phyloP scores from a whole-genome alignment of 805 yeast genomes.

The Starmerella davenportii region DNA sequence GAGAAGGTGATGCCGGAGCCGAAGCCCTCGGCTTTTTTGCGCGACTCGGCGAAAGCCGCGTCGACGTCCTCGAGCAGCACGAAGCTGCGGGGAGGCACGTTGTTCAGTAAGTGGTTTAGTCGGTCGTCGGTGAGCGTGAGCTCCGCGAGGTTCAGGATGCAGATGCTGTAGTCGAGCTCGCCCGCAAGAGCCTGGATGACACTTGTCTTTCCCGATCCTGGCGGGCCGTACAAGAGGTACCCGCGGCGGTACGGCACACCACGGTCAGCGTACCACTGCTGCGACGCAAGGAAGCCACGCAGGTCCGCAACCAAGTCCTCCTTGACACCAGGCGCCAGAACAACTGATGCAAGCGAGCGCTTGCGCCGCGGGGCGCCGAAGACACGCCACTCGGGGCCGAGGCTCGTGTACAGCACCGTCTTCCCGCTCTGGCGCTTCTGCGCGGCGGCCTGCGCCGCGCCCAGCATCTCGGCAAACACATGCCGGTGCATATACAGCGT shows the following conservation, averaged over 20 bases:
- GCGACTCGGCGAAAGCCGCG: constrained; percentile 67
- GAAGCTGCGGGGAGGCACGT: constrained; percentile 77
- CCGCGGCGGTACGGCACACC: constrained; percentile 98
- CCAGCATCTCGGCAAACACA: constrained; percentile 49
- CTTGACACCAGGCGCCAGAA: constrained; percentile 59
- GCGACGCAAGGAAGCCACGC: constrained; percentile 55
- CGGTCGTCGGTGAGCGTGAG: constrained; percentile 86
- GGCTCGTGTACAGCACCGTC: constrained; percentile 80
- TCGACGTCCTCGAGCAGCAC: constrained; percentile 82
- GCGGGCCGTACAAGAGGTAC: constrained; percentile 85
- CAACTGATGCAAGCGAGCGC: constrained; percentile 67
- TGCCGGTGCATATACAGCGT: constrained; percentile 68
- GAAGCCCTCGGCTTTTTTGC: constrained; percentile 56
- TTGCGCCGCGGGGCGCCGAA: constrained; percentile 90
- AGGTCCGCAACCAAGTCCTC: constrained; percentile 55
- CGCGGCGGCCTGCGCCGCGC: constrained; percentile 74
- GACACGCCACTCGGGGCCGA: constrained; percentile 98
- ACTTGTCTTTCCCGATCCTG: constrained; percentile 93
- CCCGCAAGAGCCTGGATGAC: constrained; percentile 95
- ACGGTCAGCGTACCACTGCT: constrained; percentile 82
- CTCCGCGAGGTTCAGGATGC: constrained; percentile 80
- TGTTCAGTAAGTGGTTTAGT: constrained; percentile 86
- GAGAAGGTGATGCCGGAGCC: constrained; percentile 94
- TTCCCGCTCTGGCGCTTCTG: constrained; percentile 73
- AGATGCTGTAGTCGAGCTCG: constrained; percentile 84